These are phyloP conservation scores for Medicago ruthenica DNA, from an alignment of 306 rosid genomes.

Conservation along the genomic window DNA sequence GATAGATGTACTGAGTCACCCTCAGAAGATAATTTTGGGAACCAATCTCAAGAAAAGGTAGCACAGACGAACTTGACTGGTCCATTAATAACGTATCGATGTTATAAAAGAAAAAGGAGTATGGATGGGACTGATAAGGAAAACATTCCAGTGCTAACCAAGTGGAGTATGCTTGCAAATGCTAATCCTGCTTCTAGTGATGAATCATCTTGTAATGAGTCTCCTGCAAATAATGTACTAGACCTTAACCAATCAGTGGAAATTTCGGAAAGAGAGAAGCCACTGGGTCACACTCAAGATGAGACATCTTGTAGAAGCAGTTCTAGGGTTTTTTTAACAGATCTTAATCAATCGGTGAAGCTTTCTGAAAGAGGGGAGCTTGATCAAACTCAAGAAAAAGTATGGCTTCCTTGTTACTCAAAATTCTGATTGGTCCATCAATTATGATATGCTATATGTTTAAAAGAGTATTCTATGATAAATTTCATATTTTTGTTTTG, in stretches of 20 bases:
- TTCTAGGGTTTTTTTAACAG: conserved; percentile 42
- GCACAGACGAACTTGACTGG: conserved; percentile 37
- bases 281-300: conserved; percentile 31
- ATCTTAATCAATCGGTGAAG: conserved; percentile 53
- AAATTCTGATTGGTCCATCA: conserved; percentile 14
- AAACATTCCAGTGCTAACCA: conserved; percentile 45
- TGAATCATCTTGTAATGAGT: conserved; percentile 46
- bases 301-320: conserved; percentile 43
- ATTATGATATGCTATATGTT: not conserved
- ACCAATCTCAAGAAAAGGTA: conserved; percentile 35
- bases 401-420: conserved; percentile 44
- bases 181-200: conserved; percentile 41
- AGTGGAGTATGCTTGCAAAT: conserved; percentile 49
- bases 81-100: conserved; percentile 54
- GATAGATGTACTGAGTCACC: conserved; percentile 44
- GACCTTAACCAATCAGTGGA: conserved; percentile 50
- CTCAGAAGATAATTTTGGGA: conserved; percentile 39
- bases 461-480: conserved; percentile 25
- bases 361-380: conserved; percentile 38
- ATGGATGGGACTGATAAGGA: conserved; percentile 45
- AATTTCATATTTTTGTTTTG: not conserved
- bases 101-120: conserved; percentile 56
- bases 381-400: conserved; percentile 47
- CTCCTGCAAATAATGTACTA: conserved; percentile 42
- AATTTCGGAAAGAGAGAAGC: conserved; percentile 40